phyloP scores from a whole-genome alignment of 192 early-diverging fungal species.

The Mycoemilia scoparia region DNA sequence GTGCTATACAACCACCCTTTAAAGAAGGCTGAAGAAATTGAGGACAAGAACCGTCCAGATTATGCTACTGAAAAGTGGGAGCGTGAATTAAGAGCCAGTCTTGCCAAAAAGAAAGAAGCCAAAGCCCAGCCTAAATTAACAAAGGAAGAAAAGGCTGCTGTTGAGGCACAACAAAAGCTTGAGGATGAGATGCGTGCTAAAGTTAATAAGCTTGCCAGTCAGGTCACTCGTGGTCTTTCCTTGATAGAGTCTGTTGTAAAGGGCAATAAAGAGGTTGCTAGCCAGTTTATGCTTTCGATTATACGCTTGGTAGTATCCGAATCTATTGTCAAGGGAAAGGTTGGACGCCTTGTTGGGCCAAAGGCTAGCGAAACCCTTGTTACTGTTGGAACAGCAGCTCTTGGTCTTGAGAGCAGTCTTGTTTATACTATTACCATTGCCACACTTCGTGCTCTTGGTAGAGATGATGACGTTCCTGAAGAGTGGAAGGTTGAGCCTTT shows the following conservation, averaged over 20 bases:
- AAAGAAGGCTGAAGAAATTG: constrained; percentile 1
- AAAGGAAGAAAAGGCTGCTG: constrained; percentile 57
- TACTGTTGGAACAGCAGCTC: constrained; percentile 25
- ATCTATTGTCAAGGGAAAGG: constrained; percentile 11
- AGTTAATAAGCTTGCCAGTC: constrained; percentile 32
- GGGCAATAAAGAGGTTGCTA: constrained; percentile 35
- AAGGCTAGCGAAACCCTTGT: constrained; percentile 29
- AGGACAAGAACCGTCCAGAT: not conserved
- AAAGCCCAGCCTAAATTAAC: constrained; percentile 15
- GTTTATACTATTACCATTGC: constrained; percentile 13
- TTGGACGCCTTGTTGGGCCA: not conserved
- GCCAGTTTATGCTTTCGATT: constrained; percentile 35
- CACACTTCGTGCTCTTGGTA: constrained; percentile 14
- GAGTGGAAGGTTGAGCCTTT: constrained; percentile 15
- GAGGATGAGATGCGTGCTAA: constrained; percentile 50
- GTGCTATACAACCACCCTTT: constrained; percentile 18
- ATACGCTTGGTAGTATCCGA: constrained; percentile 34
- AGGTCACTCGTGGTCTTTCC: constrained; percentile 41
- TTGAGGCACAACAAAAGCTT: constrained; percentile 48
- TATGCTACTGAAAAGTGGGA: constrained; percentile 4
- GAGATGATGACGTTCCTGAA: constrained; percentile 6
- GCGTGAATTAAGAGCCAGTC: constrained; percentile 21
- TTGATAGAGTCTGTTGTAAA: constrained; percentile 42
- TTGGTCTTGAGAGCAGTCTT: constrained; percentile 14
- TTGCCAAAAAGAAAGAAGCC: constrained; percentile 13